Conservation (phyloP, 441 rosid species). For the Erodium trifolium region DNA sequence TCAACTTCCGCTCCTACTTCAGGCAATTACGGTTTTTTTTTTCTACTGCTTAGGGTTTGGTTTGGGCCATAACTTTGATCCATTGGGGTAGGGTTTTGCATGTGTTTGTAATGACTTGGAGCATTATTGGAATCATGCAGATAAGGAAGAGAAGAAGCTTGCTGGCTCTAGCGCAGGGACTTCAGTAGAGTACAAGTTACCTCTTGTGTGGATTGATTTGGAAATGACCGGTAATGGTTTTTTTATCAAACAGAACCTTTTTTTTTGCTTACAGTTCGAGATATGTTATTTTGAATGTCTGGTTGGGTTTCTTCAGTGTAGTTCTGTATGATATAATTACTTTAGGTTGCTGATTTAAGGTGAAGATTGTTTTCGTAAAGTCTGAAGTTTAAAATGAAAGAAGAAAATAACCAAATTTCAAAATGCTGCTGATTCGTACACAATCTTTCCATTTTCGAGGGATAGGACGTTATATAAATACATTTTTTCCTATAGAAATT, state of each 20-base stretch:
- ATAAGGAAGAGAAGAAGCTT: slow-evolving; percentile 3
- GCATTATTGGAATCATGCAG: neutral
- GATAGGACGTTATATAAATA: neutral
- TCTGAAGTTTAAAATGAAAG: neutral
- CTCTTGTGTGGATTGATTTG: slow-evolving; percentile 91
- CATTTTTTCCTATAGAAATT: neutral
- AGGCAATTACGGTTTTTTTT: slow-evolving; percentile 1
- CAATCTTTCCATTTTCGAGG: neutral
- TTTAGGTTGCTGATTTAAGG: neutral
- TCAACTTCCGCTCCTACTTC: neutral
- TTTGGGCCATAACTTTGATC: neutral
- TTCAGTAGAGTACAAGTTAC: slow-evolving; percentile 38
- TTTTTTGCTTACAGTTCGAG: neutral
- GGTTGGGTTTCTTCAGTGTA: neutral
- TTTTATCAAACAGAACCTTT: neutral
- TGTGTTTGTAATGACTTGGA: too few species aligned
- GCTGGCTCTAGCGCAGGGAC: slow-evolving; percentile 7
- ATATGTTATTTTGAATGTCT: neutral
- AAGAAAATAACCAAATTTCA: neutral
- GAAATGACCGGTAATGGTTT: slow-evolving; percentile 76
- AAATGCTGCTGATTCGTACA: neutral
- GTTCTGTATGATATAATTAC: neutral
- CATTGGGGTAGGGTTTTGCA: neutral
- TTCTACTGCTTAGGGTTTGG: neutral
- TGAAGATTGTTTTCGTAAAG: neutral